Evolutionary conservation across 768 basidiomycete species (phyloP).

Genomic region (Naganishia onofrii): DNA sequence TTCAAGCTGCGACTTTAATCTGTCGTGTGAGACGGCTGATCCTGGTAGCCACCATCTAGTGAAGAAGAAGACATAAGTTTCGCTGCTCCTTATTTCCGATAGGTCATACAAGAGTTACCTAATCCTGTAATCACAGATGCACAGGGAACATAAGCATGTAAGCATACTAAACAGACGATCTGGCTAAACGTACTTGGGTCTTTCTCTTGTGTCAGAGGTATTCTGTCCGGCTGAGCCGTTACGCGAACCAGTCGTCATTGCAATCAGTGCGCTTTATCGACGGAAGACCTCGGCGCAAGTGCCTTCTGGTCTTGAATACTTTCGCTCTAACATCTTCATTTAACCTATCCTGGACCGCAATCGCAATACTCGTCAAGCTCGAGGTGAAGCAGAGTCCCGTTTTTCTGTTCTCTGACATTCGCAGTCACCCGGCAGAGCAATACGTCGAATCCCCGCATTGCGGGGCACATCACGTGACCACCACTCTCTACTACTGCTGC

Average conservation of each 20-base stretch:
- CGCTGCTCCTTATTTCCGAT: neutral
- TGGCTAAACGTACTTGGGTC: neutral
- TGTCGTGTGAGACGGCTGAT: neutral
- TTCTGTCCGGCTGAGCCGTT: neutral
- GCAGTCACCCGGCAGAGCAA: neutral
- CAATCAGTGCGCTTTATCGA: neutral
- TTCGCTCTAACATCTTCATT: no score
- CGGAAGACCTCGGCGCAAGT: no score
- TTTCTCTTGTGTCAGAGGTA: neutral
- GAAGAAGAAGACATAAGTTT: neutral
- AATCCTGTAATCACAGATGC: neutral
- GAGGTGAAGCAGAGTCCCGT: no score
- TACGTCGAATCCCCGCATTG: neutral
- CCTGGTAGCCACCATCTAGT: conserved; percentile 26
- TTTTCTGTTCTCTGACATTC: neutral
- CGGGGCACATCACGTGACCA: conserved; percentile 1
- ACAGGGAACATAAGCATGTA: neutral
- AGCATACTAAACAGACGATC: neutral
- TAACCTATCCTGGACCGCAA: no score
- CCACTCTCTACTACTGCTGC: no score
- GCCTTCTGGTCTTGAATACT: no score
- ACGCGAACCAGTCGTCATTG: neutral
- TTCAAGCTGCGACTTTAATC: conserved; percentile 3
- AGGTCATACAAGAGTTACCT: neutral
- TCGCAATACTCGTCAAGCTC: no score